A percentile compares a stretch with the other conserved stretches of the same genome.
Conservation (phyloP, 1,139 yeast genomes). For the Meyerozyma guilliermondii region DNA sequence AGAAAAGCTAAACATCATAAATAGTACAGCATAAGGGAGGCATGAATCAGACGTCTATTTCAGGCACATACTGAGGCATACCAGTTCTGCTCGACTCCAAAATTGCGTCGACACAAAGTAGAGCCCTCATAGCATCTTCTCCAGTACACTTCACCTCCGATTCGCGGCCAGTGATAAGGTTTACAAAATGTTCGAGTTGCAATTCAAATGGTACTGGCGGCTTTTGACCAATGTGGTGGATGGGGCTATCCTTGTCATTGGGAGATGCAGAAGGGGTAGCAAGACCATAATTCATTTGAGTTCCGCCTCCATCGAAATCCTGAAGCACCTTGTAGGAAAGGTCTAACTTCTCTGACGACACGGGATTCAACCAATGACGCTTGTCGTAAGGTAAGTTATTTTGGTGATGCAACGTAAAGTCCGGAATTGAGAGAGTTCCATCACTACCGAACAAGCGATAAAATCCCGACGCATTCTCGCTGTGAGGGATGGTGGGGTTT, state of each 20-base stretch:
- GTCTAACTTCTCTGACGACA: slow-evolving; percentile 17
- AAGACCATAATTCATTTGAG: slow-evolving; percentile 8
- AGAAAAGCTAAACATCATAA: not conserved
- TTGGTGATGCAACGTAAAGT: slow-evolving; percentile 33
- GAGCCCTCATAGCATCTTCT: slow-evolving; percentile 36
- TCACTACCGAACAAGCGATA: slow-evolving; percentile 37
- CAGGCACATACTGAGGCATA: slow-evolving; percentile 24
- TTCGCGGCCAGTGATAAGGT: slow-evolving; percentile 29
- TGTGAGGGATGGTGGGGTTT: slow-evolving; percentile 35
- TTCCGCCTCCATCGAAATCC: not conserved
- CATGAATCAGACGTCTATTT: not conserved
- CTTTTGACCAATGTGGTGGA: slow-evolving; percentile 9
- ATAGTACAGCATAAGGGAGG: not conserved
- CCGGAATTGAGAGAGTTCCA: slow-evolving; percentile 40
- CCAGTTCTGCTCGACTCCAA: slow-evolving; percentile 31
- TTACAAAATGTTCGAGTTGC: slow-evolving; percentile 32
- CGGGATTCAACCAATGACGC: slow-evolving; percentile 30
- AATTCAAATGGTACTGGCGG: slow-evolving; percentile 30
- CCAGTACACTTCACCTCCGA: slow-evolving; percentile 31
- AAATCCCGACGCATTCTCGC: slow-evolving; percentile 28
- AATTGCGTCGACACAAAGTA: slow-evolving; percentile 39
- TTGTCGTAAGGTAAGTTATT: slow-evolving; percentile 10
- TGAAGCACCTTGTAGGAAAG: not conserved
- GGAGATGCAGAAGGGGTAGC: slow-evolving; percentile 26
- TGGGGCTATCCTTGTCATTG: slow-evolving; percentile 17